Evolutionary conservation across 148 eudicot species (phyloP), one percentile per base, ranked within the genome.

Genomic region (Cornus florida): DNA sequence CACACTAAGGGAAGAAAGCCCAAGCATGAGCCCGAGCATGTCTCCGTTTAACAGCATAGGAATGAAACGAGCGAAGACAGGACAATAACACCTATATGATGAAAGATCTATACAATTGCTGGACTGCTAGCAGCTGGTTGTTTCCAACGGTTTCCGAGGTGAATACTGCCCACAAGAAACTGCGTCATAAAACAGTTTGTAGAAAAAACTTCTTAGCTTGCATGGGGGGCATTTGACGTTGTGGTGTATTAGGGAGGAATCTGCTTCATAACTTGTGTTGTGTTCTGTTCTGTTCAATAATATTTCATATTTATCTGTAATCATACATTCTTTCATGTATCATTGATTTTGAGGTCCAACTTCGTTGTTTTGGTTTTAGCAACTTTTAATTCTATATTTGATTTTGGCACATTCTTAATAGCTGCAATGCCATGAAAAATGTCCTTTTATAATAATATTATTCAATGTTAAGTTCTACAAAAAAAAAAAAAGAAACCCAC

Each of bases 11-110:
- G 88, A 88, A 73, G 88, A 83, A 77, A 86, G 88, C 77, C 88
- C 88, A 0, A 82, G 88, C 82, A 83, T 84, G 91, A 88, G 88
- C 33, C 88, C 90, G 6, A 80, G 91, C 69, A 86, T 86, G 91
- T 86, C 88, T 32, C 88, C 88, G 0, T 86, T 88, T 64, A 86
- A 84, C 75, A 81, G 79, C 75, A 77, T 69, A 10, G 83, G 85
- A 43, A 83, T 88, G 85, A 88, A 88, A 85, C 87, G 87, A 39
- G 88, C 91, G 72, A 88, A 88, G 75, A 88, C 91, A 20, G 87
- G 87, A 78, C 64, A 75, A 81, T 88, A 69, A 68, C 13, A 14
- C 32, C 70, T 33, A 56, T 73, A 67, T 35, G 68, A 28, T 22
- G 10, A 10, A 43, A 46, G n/a, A 24, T 8, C 72, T 32, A 16